Conservation (phyloP, 495 filamentous ascomycete species). For the Penicilliopsis zonata region DNA sequence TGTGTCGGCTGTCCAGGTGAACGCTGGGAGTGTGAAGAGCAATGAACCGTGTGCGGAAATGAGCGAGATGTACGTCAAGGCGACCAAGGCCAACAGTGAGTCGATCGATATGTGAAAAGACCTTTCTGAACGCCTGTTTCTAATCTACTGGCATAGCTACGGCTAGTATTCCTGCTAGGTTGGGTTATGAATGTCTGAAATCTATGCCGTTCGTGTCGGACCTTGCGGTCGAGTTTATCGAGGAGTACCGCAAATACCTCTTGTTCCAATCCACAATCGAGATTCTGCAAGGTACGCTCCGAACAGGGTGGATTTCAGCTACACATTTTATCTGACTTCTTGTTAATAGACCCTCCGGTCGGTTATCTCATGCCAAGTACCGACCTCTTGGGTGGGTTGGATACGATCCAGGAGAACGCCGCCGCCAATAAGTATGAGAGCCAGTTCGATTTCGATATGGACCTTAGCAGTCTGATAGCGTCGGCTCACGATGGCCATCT, state of each 20-base stretch:
- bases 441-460: slow-evolving; percentile 40
- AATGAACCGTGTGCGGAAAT: not conserved
- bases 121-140: no score
- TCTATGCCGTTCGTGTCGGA: slow-evolving; percentile 43
- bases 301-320: not conserved
- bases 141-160: no score
- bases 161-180: slow-evolving; percentile 24
- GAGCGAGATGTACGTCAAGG: not conserved
- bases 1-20: not conserved
- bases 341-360: slow-evolving; percentile 28
- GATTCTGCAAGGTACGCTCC: slow-evolving; percentile 29
- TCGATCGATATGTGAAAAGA: no score
- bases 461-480: slow-evolving; percentile 22
- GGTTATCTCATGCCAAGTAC: slow-evolving; percentile 41
- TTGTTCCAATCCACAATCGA: slow-evolving; percentile 45
- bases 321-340: not conserved
- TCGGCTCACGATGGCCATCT: slow-evolving; percentile 42
- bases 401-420: slow-evolving; percentile 28
- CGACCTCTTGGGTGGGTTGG: slow-evolving; percentile 36
- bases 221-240: slow-evolving; percentile 36
- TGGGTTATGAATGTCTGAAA: slow-evolving; percentile 40
- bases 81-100: not conserved
- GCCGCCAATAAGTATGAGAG: slow-evolving; percentile 20
- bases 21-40: not conserved
- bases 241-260: slow-evolving; percentile 42